Percentiles rank a stretch among this genome's conserved stretches.
These are phyloP conservation scores for Acrodontium crateriforme DNA, from an alignment of 2,329 filamentous ascomycete genomes.

Conservation along the genomic window DNA sequence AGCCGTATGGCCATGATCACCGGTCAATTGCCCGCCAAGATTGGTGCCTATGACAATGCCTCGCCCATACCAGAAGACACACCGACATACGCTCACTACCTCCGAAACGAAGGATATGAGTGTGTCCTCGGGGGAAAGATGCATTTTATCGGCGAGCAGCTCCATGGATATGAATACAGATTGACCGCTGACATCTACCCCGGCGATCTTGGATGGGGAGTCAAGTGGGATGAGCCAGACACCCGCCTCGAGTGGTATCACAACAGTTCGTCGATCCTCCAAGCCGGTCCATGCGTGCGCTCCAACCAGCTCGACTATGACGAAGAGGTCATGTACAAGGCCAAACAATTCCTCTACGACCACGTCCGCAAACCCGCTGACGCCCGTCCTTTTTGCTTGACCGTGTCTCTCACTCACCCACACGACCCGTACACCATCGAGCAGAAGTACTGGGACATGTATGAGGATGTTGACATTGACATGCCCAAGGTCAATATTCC, in stretches of 20 bases:
- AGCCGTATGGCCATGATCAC: conserved; percentile 92
- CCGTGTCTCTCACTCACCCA: conserved; percentile 84
- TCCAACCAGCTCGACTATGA: conserved; percentile 95
- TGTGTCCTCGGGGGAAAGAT: conserved; percentile 89
- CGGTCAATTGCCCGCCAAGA: conserved; percentile 79
- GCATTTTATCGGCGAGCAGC: conserved; percentile 91
- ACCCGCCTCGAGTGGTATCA: conserved; percentile 87
- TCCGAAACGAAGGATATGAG: conserved; percentile 73
- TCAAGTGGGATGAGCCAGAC: conserved; percentile 86
- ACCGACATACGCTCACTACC: conserved; percentile 85
- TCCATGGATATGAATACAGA: conserved; percentile 85
- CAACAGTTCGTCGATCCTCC: conserved; percentile 84
- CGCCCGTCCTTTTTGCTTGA: conserved; percentile 71
- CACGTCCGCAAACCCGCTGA: conserved; percentile 67
- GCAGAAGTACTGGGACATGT: conserved; percentile 83
- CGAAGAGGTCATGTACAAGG: conserved; percentile 88
- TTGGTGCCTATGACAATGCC: conserved; percentile 85
- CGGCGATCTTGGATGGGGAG: conserved; percentile 84
- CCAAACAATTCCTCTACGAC: conserved; percentile 80
- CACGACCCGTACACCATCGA: conserved; percentile 94
- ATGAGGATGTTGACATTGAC: conserved; percentile 77
- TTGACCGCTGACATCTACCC: conserved; percentile 94
- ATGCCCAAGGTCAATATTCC: conserved; percentile 66
- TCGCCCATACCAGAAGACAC: conserved; percentile 70
- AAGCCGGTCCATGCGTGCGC: conserved; percentile 75